Percentiles rank a stretch among this genome's conserved stretches.
Conservation (phyloP, 805 yeast species). For the Priceomyces medius region DNA sequence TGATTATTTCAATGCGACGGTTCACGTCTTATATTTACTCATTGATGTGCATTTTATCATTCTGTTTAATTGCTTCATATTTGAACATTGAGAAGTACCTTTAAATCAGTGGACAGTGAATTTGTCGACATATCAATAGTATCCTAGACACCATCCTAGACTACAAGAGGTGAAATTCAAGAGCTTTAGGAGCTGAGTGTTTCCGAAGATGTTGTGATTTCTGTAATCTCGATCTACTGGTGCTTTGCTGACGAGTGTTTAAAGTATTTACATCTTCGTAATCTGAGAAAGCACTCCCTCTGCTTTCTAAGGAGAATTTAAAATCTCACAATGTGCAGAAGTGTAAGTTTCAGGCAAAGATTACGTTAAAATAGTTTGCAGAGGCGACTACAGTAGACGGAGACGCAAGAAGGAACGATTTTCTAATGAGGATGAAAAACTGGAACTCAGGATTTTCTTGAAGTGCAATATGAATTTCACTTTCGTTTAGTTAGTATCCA, state of each 20-base stretch:
- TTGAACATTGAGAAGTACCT: background rate
- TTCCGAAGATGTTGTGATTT: background rate
- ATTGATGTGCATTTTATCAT: background rate
- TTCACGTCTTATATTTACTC: background rate
- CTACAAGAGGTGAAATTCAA: background rate
- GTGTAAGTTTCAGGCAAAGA: conserved; percentile 1
- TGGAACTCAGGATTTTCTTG: background rate
- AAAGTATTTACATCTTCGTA: background rate
- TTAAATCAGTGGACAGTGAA: background rate
- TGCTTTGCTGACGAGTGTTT: background rate
- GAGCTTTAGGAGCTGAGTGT: background rate
- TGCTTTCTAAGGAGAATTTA: background rate
- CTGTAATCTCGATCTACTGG: background rate
- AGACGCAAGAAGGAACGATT: background rate
- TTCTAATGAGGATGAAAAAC: conserved; percentile 2
- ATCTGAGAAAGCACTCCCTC: background rate
- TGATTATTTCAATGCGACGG: background rate
- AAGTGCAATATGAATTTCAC: background rate
- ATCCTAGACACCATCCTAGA: conserved; percentile 8
- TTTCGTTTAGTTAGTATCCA: background rate
- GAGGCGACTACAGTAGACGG: background rate
- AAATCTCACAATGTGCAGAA: background rate
- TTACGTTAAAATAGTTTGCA: background rate
- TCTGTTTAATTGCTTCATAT: background rate
- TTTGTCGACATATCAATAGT: conserved; percentile 1